phyloP scores from a whole-genome alignment of 2,329 filamentous ascomycete species.

The Stagonosporopsis rhizophila region DNA sequence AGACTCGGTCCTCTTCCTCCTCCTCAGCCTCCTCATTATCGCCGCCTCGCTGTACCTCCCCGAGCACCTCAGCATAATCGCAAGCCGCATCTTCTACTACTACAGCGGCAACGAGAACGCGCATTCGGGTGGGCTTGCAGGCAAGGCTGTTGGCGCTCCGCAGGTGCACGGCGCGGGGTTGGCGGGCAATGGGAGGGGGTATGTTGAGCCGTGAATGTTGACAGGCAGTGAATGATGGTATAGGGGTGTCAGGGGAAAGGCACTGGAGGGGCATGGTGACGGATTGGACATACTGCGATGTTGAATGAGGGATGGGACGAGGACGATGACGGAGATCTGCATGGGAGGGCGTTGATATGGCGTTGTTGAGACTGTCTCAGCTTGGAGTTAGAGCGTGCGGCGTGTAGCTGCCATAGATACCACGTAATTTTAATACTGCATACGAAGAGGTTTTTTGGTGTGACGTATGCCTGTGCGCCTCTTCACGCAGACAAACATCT shows the following conservation, averaged over 20 bases:
- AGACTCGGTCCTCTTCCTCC: conserved; percentile 93
- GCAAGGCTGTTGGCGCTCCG: conserved; percentile 16
- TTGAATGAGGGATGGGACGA: neutral
- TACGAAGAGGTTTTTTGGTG: neutral
- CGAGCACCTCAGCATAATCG: conserved; percentile 83
- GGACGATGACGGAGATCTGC: neutral
- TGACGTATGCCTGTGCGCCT: neutral
- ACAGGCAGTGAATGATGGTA: neutral
- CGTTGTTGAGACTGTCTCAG: conserved; percentile 1
- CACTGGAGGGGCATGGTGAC: no score
- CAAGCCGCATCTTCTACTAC: conserved; percentile 92
- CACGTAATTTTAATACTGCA: conserved; percentile 19
- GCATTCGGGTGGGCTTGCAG: neutral
- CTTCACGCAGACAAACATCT: neutral
- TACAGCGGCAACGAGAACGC: conserved; percentile 75
- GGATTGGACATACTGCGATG: no score
- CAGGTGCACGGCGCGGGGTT: conserved; percentile 9
- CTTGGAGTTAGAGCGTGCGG: neutral
- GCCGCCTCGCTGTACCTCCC: conserved; percentile 92
- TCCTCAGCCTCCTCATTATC: conserved; percentile 84
- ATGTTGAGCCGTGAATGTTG: conserved; percentile 13
- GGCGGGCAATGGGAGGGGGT: conserved; percentile 15
- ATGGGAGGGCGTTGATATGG: conserved; percentile 15
- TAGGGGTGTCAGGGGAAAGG: neutral
- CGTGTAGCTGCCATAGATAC: conserved; percentile 7